Base-by-base conservation (phyloP, 2,329 filamentous ascomycete species). In the Pyricularia sp. region DNA sequence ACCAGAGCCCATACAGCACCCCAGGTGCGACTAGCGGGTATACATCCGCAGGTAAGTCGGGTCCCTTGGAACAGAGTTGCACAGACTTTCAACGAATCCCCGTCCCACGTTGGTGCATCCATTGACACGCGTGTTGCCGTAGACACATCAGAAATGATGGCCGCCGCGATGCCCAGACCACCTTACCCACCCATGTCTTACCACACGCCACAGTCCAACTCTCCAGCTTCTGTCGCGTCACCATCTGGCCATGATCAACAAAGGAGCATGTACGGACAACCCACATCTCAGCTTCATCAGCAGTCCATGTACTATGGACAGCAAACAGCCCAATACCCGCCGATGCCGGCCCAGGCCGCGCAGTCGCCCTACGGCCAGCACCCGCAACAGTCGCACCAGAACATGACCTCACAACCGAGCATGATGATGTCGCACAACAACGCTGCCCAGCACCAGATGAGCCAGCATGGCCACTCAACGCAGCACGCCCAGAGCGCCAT, bases 151-250 rank as follows among this genome's bases (percentile, higher is more conserved):
- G 86, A 88, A 73, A 89, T 89, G 83, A 90, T 87, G 85, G 90
- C 89, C 81, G 84, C 86, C 75, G 82, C 81, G 71, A 85, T 88
- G 92, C 91, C 92, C 79, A 88, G 90, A 79, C 88, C 90, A 74
- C 86, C 89, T 65, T 97, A 96, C 78, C 94, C 94, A 74, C 92
- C 93, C 70, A 97, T 97, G 77, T 85, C 85, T 36, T 97, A 97
- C 78, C 92, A 97, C 79, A 96, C 94, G 23, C 93, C 94, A 69
- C 94, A 97, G 81, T 97, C 94, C 69, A 97, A 94, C 80, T 97
- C 94, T 69, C 94, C 94, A 66, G 92, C 93, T 58, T 97, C 94
- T 67, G 94, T 97, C 74, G 92, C 94, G 72, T 97, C 94, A 42
- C 90, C 93, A 26, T 92, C 93, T 69, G 86, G 89, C 69, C 93